Evolutionary conservation across 129 eudicot species (phyloP).

Genomic region (carrot (Daucus carota)): DH1_v3.0 NC_030386.2:38242501-38243000

Average conservation of each 20-base stretch:
- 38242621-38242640: neutral
- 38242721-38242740: conserved; percentile 11
- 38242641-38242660: conserved; percentile 7
- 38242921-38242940: conserved; percentile 13
- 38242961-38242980: conserved; percentile 23
- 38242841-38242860: neutral
- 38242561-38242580: conserved; percentile 2
- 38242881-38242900: neutral
- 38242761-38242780: conserved; percentile 12
- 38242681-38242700: conserved; percentile 17
- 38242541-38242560: conserved; percentile 3
- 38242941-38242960: conserved; percentile 31
- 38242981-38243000: conserved; percentile 21
- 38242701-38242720: conserved; percentile 24
- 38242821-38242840: neutral
- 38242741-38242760: conserved; percentile 5
- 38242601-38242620: conserved; percentile 7
- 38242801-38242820: neutral
- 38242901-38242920: conserved; percentile 4
- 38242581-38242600: neutral
- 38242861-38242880: conserved; percentile 3
- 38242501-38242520: neutral
- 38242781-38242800: neutral
- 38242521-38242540: neutral
- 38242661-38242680: neutral